Base-by-base conservation (phyloP, 2,329 filamentous ascomycete species). In the Nannizziopsis arthrosporioides region DNA sequence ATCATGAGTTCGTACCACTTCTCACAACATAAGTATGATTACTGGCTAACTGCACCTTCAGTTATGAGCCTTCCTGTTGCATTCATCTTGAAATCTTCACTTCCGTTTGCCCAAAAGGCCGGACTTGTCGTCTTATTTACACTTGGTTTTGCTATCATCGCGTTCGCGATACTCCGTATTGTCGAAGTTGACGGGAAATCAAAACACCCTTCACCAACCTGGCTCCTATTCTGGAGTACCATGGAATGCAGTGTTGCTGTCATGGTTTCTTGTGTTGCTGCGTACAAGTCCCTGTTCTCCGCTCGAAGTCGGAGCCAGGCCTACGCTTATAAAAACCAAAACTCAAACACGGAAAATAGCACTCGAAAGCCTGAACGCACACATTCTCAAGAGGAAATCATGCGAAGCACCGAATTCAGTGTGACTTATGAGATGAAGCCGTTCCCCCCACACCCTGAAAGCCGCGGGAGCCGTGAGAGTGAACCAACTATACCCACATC, bases 181-280 rank as follows among this genome's bases (percentile, higher is more conserved):
- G 44, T 47, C 19, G 31, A 19, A n/a, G 19, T 17, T 7, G 44
- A 51, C 30, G 37, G 22, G 5, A 42, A 31, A 19, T 17, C 17
- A 6, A 40, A 30, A 30, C 44, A 43, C 27, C 31, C 49, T 6
- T 40, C 49, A n/a, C 32, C 38, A n/a, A 43, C 49, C n/a, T 51
- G 49, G 49, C 38, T 43, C 14, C 19, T 47, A 14, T 51, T 51
- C 44, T 51, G 49, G 49, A 36, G 41, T 14, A n/a, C 46, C 5
- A 51, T 47, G n/a, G 49, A 51, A 40, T 34, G 40, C n/a, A 42
- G 36, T 22, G 46, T 51, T 19, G 49, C 49, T 8, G 46, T 51
- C 17, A 51, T 51, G 27, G 41, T 46, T 14, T 51, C 49, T 12
- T 51, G 49, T 34, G 47, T 48, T 35, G 49, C 49, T 2, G 27